Percentiles rank a stretch among this genome's conserved stretches.
These are phyloP conservation scores for Oryza glaberrima DNA, from an alignment of 176 grass and related monocot genomes.

Conservation along the genomic window DNA sequence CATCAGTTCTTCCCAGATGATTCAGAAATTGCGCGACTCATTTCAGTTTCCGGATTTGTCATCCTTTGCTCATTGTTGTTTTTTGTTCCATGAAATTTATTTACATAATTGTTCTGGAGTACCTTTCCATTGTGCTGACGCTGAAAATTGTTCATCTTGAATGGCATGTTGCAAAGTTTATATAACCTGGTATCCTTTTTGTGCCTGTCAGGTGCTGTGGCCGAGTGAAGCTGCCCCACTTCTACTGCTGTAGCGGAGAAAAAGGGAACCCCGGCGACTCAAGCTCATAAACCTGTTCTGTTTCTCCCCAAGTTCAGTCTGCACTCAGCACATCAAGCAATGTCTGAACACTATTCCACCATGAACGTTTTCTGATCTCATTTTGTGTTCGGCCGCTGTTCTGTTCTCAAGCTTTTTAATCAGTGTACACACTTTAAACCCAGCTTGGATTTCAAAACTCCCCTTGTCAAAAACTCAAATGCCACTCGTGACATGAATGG, in stretches of 20 bases:
- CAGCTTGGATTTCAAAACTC: neutral
- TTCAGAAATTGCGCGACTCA: neutral
- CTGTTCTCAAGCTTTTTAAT: neutral
- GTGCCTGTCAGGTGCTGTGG: slow-evolving; percentile 74
- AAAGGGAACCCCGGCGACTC: slow-evolving; percentile 48
- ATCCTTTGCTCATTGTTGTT: neutral
- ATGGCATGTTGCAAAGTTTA: neutral
- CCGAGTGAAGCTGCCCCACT: slow-evolving; percentile 89
- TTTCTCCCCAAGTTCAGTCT: neutral
- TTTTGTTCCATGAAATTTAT: neutral
- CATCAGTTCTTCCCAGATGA: neutral
- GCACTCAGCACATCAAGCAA: neutral
- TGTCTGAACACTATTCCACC: neutral
- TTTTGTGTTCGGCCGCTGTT: neutral
- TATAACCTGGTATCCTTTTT: neutral
- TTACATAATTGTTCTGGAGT: neutral
- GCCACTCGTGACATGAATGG: neutral
- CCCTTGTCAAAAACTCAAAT: neutral
- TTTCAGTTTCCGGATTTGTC: slow-evolving; percentile 16
- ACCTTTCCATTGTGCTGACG: neutral
- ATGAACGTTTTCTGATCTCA: neutral
- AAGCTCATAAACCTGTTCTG: slow-evolving; percentile 31
- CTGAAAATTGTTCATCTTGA: neutral
- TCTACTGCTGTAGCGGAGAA: slow-evolving; percentile 92
- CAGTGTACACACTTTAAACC: neutral